Conservation (phyloP, 495 filamentous ascomycete species). For the Talaromyces trachyspermus region DNA sequence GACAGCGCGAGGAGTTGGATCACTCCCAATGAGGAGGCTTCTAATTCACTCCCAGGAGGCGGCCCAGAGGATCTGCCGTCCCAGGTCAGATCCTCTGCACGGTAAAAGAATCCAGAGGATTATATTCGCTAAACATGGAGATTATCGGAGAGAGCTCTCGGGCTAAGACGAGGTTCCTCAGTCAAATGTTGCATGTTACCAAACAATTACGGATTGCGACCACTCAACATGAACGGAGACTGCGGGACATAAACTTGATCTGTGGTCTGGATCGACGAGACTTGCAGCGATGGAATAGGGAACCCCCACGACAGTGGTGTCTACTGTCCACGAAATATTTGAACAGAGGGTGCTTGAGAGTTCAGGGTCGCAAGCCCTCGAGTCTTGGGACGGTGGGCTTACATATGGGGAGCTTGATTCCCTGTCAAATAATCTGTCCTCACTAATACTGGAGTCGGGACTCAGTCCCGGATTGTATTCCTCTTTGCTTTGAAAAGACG, state of each 20-base stretch:
- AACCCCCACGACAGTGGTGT: slow-evolving; percentile 17
- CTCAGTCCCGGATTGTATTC: background rate
- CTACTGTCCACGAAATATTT: slow-evolving; percentile 24
- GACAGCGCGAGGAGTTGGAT: no score
- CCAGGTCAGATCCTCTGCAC: no score
- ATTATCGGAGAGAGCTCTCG: background rate
- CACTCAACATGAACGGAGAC: no score
- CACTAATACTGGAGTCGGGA: slow-evolving; percentile 39
- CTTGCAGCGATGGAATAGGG: slow-evolving; percentile 25
- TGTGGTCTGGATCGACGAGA: no score
- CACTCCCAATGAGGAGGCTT: no score
- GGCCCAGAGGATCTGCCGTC: no score
- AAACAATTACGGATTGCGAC: no score
- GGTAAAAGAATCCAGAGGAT: background rate
- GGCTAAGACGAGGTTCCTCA: no score
- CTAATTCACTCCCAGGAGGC: no score
- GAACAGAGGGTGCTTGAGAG: slow-evolving; percentile 10
- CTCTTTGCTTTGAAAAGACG: background rate
- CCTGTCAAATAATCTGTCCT: slow-evolving; percentile 26
- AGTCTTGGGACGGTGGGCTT: slow-evolving; percentile 29
- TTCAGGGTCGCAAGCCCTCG: slow-evolving; percentile 20
- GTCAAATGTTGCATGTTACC: background rate
- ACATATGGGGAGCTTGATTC: slow-evolving; percentile 28
- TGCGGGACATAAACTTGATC: no score
- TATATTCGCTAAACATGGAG: background rate